A percentile compares a stretch with the other conserved stretches of the same genome.
Evolutionary conservation across 208 protist genomes (phyloP).

Genomic region (Acanthamoeba triangularis): DNA sequence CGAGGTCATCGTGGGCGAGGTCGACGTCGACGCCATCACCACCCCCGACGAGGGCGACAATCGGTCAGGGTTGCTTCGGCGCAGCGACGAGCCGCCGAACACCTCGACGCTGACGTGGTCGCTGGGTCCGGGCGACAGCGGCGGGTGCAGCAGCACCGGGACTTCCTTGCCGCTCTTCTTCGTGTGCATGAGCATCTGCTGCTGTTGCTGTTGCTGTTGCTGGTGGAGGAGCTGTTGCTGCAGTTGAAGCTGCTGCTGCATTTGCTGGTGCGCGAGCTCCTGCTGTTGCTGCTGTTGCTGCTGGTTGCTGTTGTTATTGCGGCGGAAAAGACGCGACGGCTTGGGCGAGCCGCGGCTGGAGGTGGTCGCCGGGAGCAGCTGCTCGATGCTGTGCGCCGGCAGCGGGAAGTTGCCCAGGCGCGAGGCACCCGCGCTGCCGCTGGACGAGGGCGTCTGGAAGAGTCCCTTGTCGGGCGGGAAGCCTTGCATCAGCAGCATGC

Average conservation of each 20-base stretch:
- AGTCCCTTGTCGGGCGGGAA: background rate
- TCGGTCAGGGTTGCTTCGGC: background rate
- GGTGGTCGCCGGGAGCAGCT: background rate
- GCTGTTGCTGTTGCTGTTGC: background rate
- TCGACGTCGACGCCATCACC: background rate
- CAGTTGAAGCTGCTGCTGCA: background rate
- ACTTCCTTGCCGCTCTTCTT: background rate
- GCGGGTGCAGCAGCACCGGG: constrained; percentile 24
- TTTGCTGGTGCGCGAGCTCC: background rate
- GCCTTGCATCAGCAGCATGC: constrained; percentile 1
- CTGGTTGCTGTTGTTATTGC: background rate
- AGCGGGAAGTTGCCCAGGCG: constrained; percentile 40
- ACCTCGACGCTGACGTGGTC: background rate
- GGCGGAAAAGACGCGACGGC: background rate
- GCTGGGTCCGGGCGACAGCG: constrained; percentile 26
- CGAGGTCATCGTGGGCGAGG: constrained; percentile 7
- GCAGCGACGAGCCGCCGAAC: background rate
- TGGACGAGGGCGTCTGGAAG: background rate
- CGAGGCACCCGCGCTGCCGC: background rate
- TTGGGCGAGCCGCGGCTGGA: background rate
- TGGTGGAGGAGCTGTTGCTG: background rate
- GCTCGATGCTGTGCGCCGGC: constrained; percentile 35
- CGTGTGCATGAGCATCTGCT: constrained; percentile 9
- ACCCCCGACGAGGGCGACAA: background rate
- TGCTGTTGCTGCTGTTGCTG: background rate